Percentiles rank a stretch among this genome's conserved stretches.
These are phyloP conservation scores for Oryza glumipatula DNA, from an alignment of 176 grass and related monocot species.

Conservation along the genomic window DNA sequence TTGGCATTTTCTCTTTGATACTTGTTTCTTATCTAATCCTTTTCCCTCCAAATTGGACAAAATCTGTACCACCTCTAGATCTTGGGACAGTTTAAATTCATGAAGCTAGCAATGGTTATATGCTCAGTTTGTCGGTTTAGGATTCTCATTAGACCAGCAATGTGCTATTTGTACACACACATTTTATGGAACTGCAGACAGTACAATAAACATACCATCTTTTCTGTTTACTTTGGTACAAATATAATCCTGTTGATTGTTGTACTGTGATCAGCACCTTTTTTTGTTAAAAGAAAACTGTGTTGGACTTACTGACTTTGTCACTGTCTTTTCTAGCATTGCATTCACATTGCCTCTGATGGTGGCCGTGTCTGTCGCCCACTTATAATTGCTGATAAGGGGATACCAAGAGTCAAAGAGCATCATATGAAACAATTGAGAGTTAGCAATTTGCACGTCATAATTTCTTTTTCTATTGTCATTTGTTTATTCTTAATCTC, in stretches of 20 bases:
- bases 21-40: background rate
- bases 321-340: constrained; percentile 51
- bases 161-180: background rate
- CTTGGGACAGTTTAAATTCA: background rate
- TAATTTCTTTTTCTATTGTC: constrained; percentile 38
- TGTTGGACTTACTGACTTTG: constrained; percentile 38
- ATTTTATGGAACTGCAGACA: constrained; percentile 21
- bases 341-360: constrained; percentile 91
- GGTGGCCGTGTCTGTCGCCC: constrained; percentile 95
- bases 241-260: background rate
- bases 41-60: background rate
- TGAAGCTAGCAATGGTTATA: background rate
- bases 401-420: constrained; percentile 85
- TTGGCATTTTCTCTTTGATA: background rate
- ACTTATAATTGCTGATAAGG: constrained; percentile 95
- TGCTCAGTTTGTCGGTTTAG: background rate
- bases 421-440: constrained; percentile 88
- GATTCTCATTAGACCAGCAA: background rate
- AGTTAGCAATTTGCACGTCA: constrained; percentile 46
- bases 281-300: constrained; percentile 22
- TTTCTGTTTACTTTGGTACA: background rate
- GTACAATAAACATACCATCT: background rate
- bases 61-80: background rate
- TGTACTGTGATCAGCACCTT: constrained; percentile 12
- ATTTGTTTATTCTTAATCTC: constrained; percentile 34